phyloP scores from a whole-genome alignment of 2,329 filamentous ascomycete genomes.

The Neonectria sp. region DNA sequence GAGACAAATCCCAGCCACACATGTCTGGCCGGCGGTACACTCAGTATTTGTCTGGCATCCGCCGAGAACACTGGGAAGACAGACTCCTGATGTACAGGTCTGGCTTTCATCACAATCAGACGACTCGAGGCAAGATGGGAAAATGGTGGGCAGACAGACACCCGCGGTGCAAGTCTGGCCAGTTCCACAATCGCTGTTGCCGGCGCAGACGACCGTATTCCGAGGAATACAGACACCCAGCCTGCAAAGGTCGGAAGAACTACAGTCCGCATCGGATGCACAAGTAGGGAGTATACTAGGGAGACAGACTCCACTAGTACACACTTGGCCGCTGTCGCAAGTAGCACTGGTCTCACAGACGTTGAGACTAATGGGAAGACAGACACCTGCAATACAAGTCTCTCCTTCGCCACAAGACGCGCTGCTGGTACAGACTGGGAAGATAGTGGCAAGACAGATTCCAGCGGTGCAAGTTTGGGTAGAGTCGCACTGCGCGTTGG shows the following conservation, averaged over 20 bases:
- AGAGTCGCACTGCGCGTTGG: constrained; percentile 4
- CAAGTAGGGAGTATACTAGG: constrained; percentile 14
- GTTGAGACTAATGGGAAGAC: constrained; percentile 14
- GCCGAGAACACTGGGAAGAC: constrained; percentile 10
- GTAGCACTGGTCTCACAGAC: constrained; percentile 9
- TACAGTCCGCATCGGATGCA: constrained; percentile 1
- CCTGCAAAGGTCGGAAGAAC: constrained; percentile 2
- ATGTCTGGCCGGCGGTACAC: not conserved
- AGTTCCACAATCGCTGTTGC: not conserved
- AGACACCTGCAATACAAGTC: constrained; percentile 18
- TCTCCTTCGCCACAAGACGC: constrained; percentile 12
- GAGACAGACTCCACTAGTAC: constrained; percentile 21
- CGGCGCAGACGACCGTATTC: not conserved
- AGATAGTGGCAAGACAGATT: constrained; percentile 14
- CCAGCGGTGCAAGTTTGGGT: constrained; percentile 21
- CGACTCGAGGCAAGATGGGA: constrained; percentile 1
- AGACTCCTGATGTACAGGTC: constrained; percentile 8
- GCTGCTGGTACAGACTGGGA: constrained; percentile 6
- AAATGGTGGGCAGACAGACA: constrained; percentile 8
- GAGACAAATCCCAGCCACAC: not conserved
- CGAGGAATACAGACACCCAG: constrained; percentile 20
- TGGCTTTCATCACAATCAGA: constrained; percentile 7
- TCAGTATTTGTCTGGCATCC: not conserved
- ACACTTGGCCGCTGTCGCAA: constrained; percentile 17
- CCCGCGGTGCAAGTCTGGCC: constrained; percentile 12